A percentile compares a stretch with the other conserved stretches of the same genome.
Evolutionary conservation across 768 basidiomycete genomes (phyloP).

Genomic region (Lepiota subincarnata): DNA sequence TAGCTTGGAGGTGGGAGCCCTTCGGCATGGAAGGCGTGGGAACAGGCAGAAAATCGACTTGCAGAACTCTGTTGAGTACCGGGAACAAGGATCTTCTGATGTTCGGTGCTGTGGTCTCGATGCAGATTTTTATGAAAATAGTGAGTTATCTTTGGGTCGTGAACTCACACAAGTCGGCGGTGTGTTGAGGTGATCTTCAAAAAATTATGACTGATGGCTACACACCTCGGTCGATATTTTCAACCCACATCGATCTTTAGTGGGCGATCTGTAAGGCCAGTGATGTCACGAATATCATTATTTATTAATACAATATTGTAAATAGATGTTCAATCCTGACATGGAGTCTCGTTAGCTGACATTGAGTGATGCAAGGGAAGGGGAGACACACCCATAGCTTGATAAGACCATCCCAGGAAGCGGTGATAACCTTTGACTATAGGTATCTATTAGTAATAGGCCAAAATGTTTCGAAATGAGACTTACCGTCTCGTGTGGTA

Average conservation of each 20-base stretch:
- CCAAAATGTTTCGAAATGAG: constrained; percentile 44
- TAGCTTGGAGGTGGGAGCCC: background rate
- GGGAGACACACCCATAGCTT: constrained; percentile 83
- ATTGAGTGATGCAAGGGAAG: background rate
- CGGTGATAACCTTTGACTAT: constrained; percentile 95
- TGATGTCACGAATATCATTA: constrained; percentile 3
- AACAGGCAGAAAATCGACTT: background rate
- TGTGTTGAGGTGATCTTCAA: too few relatives aligned
- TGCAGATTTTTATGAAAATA: too few relatives aligned
- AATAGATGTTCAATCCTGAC: constrained; percentile 9
- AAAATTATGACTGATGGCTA: background rate
- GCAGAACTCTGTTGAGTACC: too few relatives aligned
- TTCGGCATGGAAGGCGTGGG: constrained; percentile 1
- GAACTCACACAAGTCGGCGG: too few relatives aligned
- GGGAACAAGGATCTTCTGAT: too few relatives aligned
- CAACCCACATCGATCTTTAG: background rate
- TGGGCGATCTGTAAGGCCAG: too few relatives aligned
- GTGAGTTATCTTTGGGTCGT: too few relatives aligned
- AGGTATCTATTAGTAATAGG: constrained; percentile 23
- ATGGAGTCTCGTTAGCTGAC: background rate
- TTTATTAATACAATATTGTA: background rate
- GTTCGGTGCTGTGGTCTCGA: too few relatives aligned
- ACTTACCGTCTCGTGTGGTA: constrained; percentile 94
- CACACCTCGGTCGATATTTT: background rate
- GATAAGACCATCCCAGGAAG: constrained; percentile 96